These are phyloP conservation scores for Podaxis sp. DNA, from an alignment of 768 basidiomycete species.

Conservation along the genomic window DNA sequence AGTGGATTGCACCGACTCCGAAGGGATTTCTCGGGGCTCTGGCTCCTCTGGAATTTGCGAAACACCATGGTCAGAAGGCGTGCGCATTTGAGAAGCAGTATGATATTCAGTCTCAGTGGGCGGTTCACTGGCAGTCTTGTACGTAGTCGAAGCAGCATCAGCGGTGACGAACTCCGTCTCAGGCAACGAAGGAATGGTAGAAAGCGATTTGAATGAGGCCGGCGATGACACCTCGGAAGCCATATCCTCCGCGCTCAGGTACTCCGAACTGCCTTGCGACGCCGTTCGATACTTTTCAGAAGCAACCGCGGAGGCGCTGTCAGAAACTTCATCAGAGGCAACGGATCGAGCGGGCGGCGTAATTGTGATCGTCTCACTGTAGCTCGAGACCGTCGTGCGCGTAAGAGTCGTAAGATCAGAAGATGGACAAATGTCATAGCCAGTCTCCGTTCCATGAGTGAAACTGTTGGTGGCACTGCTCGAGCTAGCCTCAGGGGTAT, in stretches of 20 bases:
- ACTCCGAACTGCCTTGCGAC: conserved; percentile 50
- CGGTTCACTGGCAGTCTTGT: conserved; percentile 30
- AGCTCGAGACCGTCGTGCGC: conserved; percentile 22
- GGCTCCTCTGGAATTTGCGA: conserved; percentile 16
- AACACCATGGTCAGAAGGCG: conserved; percentile 1
- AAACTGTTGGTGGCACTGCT: conserved; percentile 19
- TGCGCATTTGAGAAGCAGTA: conserved; percentile 36
- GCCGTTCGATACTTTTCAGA: conserved; percentile 39
- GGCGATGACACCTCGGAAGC: conserved; percentile 29
- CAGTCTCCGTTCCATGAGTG: conserved; percentile 42
- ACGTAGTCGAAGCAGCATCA: conserved; percentile 26
- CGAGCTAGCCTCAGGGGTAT: conserved; percentile 3
- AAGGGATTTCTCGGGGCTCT: neutral
- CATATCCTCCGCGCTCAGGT: conserved; percentile 30
- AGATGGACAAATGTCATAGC: conserved; percentile 49
- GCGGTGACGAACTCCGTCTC: conserved; percentile 41
- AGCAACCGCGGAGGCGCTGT: conserved; percentile 25
- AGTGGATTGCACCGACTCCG: neutral
- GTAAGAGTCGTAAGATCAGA: conserved; percentile 42
- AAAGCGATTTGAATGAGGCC: conserved; percentile 27
- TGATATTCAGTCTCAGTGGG: conserved; percentile 37
- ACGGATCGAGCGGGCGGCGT: conserved; percentile 26
- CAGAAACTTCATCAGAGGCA: conserved; percentile 21
- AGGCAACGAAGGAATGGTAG: conserved; percentile 25
- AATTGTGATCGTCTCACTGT: conserved; percentile 26